Conservation (phyloP, 345 rosid species). For the Populus nigra region DNA sequence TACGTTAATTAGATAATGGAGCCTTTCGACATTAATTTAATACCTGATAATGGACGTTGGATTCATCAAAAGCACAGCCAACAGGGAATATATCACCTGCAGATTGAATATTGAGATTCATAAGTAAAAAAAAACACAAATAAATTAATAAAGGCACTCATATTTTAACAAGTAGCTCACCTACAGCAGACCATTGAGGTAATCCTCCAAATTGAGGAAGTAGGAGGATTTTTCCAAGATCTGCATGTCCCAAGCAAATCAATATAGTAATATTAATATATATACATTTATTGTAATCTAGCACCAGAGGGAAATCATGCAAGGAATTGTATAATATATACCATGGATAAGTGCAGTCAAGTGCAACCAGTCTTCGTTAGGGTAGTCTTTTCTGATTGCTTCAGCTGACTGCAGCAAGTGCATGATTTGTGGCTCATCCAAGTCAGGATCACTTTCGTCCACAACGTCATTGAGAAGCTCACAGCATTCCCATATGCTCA, state of each 20-base stretch:
- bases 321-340: background rate
- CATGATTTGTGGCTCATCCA: slow-evolving; percentile 67
- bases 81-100: slow-evolving; percentile 70
- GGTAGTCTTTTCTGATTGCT: slow-evolving; percentile 62
- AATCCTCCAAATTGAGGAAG: slow-evolving; percentile 70
- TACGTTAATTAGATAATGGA: no score
- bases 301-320: background rate
- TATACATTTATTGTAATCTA: no score
- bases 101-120: background rate
- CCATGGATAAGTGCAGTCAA: slow-evolving; percentile 66
- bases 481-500: slow-evolving; percentile 77
- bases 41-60: slow-evolving; percentile 72
- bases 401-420: slow-evolving; percentile 70
- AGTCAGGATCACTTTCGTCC: slow-evolving; percentile 60
- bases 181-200: slow-evolving; percentile 90
- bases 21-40: no score
- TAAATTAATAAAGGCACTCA: no score
- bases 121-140: background rate
- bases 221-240: slow-evolving; percentile 76
- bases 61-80: slow-evolving; percentile 59
- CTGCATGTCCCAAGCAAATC: slow-evolving; percentile 11
- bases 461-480: slow-evolving; percentile 55
- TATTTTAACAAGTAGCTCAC: slow-evolving; percentile 28
- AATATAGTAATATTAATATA: no score
- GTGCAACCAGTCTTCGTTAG: slow-evolving; percentile 59